A percentile compares a stretch with the other conserved stretches of the same genome.
Conservation (phyloP, 495 filamentous ascomycete species). For the Elaphomyces granulatus region DNA sequence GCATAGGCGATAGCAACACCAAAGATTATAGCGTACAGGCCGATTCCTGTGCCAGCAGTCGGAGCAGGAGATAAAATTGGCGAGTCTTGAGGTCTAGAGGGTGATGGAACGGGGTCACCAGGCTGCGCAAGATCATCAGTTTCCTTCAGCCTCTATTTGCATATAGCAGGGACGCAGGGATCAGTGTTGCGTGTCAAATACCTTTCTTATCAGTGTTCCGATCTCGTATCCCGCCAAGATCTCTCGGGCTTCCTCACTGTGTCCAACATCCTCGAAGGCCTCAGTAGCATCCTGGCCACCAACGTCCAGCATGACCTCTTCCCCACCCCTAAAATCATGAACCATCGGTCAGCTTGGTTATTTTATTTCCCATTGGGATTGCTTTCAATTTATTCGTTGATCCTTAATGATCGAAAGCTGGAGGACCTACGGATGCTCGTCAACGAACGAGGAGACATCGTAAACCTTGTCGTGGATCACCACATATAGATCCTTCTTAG, state of each 20-base stretch:
- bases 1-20: slow-evolving; percentile 66
- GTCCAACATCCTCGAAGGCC: slow-evolving; percentile 98
- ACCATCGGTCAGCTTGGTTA: not conserved
- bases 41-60: slow-evolving; percentile 49
- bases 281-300: slow-evolving; percentile 94
- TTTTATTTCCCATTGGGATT: too few species aligned
- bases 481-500: slow-evolving; percentile 90
- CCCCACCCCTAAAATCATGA: slow-evolving; percentile 58
- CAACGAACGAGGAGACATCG: slow-evolving; percentile 73
- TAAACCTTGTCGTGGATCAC: slow-evolving; percentile 97
- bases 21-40: slow-evolving; percentile 69
- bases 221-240: slow-evolving; percentile 70
- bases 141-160: slow-evolving; percentile 6
- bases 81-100: slow-evolving; percentile 33
- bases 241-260: slow-evolving; percentile 97
- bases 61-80: slow-evolving; percentile 22
- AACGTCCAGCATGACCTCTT: slow-evolving; percentile 95
- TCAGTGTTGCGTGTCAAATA: slow-evolving; percentile 28
- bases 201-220: slow-evolving; percentile 73
- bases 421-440: slow-evolving; percentile 93
- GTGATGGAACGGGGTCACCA: slow-evolving; percentile 66
- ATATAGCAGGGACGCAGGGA: slow-evolving; percentile 4
- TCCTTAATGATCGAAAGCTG: too few species aligned
- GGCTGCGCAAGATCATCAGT: slow-evolving; percentile 34
- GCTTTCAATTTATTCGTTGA: too few species aligned